phyloP scores from a whole-genome alignment of 1,284 basidiomycete species.

The Coriolopsis trogii region DNA sequence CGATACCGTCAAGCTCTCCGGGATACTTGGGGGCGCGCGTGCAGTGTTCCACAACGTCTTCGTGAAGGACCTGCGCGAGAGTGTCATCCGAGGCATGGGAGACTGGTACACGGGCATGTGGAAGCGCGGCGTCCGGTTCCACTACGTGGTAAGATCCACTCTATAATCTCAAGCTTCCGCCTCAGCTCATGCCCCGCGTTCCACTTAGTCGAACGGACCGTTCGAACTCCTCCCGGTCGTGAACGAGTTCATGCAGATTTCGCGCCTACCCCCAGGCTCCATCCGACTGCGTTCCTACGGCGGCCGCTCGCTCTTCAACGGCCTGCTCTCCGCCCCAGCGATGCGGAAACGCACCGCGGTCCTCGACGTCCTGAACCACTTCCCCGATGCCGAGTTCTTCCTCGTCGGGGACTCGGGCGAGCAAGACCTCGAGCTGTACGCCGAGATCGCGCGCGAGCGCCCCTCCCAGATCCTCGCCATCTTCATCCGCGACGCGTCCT shows the following conservation, averaged over 20 bases:
- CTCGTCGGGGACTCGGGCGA: constrained; percentile 89
- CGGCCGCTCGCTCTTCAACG: constrained; percentile 78
- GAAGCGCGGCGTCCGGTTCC: constrained; percentile 72
- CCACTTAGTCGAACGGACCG: constrained; percentile 80
- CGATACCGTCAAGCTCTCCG: constrained; percentile 87
- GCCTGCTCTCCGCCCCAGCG: constrained; percentile 73
- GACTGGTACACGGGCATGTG: constrained; percentile 80
- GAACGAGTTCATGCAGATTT: constrained; percentile 74
- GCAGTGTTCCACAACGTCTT: constrained; percentile 81
- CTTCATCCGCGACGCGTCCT: constrained; percentile 74
- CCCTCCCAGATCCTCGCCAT: constrained; percentile 71
- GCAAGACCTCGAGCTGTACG: constrained; percentile 87
- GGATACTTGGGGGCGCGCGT: constrained; percentile 73
- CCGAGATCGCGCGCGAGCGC: constrained; percentile 67
- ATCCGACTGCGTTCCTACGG: constrained; percentile 81
- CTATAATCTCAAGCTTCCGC: not conserved
- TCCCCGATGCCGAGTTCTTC: constrained; percentile 76
- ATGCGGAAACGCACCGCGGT: constrained; percentile 82
- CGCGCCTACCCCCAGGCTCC: constrained; percentile 72
- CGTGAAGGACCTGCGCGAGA: constrained; percentile 75
- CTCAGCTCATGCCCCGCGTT: not conserved
- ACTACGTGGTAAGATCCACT: constrained; percentile 76
- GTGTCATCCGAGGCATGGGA: constrained; percentile 84
- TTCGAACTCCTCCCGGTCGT: constrained; percentile 85
- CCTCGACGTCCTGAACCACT: constrained; percentile 75